phyloP scores from a whole-genome alignment of 768 basidiomycete genomes.

The Collybia nuda region DNA sequence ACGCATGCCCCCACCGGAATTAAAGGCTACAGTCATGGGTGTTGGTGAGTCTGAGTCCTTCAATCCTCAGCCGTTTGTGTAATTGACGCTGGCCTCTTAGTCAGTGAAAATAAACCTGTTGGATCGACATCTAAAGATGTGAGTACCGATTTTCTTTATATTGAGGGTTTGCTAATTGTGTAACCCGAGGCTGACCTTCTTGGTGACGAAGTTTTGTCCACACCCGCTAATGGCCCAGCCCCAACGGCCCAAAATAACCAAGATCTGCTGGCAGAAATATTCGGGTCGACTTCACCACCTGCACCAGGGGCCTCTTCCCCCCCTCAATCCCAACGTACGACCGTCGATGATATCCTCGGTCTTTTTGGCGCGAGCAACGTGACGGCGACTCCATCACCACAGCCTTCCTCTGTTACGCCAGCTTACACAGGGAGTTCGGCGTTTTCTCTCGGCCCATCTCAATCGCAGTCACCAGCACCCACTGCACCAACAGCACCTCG shows the following conservation, averaged over 20 bases:
- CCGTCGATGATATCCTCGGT: constrained; percentile 88
- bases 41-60: constrained; percentile 53
- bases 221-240: constrained; percentile 39
- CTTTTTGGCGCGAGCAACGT: constrained; percentile 62
- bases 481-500: constrained; percentile 39
- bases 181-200: constrained; percentile 66
- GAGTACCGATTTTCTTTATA: constrained; percentile 14
- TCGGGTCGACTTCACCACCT: constrained; percentile 56
- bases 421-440: constrained; percentile 24
- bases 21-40: constrained; percentile 96
- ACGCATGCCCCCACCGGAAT: constrained; percentile 97
- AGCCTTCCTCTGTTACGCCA: constrained; percentile 11
- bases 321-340: constrained; percentile 49
- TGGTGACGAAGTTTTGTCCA: constrained; percentile 66
- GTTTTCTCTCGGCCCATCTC: constrained; percentile 35
- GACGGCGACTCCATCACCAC: constrained; percentile 17
- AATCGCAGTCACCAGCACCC: constrained; percentile 19
- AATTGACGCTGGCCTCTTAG: constrained; percentile 33
- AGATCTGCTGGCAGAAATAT: constrained; percentile 91
- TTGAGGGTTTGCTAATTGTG: constrained; percentile 1
- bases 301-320: constrained; percentile 34
- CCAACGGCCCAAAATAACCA: constrained; percentile 62
- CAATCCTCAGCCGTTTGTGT: constrained; percentile 1
- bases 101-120: constrained; percentile 95
- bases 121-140: constrained; percentile 88